Evolutionary conservation across 352 stramenopile species (phyloP), one percentile per base, ranked within the genome.

Genomic region (Discostella stelligera): DNA sequence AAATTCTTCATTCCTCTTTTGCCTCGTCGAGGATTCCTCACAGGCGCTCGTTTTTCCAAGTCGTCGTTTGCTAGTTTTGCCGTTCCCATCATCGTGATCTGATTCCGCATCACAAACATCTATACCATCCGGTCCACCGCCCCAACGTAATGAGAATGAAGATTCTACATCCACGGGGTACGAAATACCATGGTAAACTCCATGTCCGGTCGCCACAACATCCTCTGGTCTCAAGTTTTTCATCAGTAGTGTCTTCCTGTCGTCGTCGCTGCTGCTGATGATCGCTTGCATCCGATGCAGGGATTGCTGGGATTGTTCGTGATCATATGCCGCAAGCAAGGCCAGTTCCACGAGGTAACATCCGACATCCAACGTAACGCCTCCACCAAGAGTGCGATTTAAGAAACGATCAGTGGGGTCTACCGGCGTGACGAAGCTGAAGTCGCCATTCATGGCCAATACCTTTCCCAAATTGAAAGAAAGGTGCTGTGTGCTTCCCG

Each of bases 91-190:
- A 4, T 10, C 21, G 44, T 41, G 20, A 16, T 13, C 4, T 52
- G 30, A 13, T 3, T 52, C 18, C 20, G 21, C 39, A 54, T 62
- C 65, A 44, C 66, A 53, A 13, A 41, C 61, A 66, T 58, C 59
- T 60, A 77, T 68, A 3, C 71, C 71, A 59, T 73, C 61, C 7
- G 8, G 25, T 23, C 54, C 39, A 14, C 71, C 71, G 23, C 72
- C 72, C 72, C 72, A 80, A 27, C 72, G 64, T 50, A 80, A 53
- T 20, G 64, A 59, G 50, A 74, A 80, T 18, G 72, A 80, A 14
- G 72, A 80, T 49, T 80, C 72, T n/a, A 80, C 72, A 50, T 80
- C 72, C 37, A 80, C 72, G 30, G 72, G 72, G 49, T 66, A 81
- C 56, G 60, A 56, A 32, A 65, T 1, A 3, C 66, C 74, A 44